Evolutionary conservation across 768 basidiomycete genomes (phyloP).

Genomic region (Chalciporus chontae): DNA sequence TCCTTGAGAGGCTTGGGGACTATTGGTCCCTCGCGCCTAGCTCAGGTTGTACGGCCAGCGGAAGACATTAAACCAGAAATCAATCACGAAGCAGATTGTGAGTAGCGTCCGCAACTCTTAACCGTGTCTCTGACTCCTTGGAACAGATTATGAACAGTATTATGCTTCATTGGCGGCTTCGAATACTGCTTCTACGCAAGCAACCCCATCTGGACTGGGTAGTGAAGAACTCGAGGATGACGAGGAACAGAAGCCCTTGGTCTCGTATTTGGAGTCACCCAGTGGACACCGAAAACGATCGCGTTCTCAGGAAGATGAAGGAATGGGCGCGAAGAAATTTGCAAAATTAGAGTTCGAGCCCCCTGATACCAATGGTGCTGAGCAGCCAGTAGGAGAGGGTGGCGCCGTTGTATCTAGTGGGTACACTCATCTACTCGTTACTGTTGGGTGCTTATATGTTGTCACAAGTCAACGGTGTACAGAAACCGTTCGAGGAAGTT

Average conservation of each 20-base stretch:
- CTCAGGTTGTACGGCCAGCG: conserved; percentile 25
- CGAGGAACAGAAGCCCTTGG: conserved; percentile 64
- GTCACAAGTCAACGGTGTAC: conserved; percentile 65
- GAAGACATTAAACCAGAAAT: conserved; percentile 46
- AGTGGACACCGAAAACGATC: conserved; percentile 76
- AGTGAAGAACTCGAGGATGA: conserved; percentile 63
- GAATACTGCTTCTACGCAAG: conserved; percentile 50
- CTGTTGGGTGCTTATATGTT: neutral
- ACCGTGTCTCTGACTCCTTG: neutral
- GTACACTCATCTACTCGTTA: conserved; percentile 3
- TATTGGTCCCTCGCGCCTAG: conserved; percentile 36
- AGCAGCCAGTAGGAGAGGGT: neutral
- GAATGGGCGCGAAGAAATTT: conserved; percentile 35
- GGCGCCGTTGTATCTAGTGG: conserved; percentile 58
- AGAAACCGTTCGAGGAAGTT: conserved; percentile 72
- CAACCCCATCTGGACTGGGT: conserved; percentile 57
- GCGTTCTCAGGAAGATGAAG: conserved; percentile 60
- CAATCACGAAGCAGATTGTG: conserved; percentile 64
- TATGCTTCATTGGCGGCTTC: conserved; percentile 76
- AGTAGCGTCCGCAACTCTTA: conserved; percentile 20
- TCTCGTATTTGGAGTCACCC: conserved; percentile 64
- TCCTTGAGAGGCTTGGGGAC: conserved; percentile 67
- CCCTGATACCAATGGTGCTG: conserved; percentile 17
- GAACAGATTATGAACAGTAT: conserved; percentile 74
- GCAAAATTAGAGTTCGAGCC: conserved; percentile 39